phyloP scores from a whole-genome alignment of 2,329 filamentous ascomycete species.

The Nigrospora sphaerica region DNA sequence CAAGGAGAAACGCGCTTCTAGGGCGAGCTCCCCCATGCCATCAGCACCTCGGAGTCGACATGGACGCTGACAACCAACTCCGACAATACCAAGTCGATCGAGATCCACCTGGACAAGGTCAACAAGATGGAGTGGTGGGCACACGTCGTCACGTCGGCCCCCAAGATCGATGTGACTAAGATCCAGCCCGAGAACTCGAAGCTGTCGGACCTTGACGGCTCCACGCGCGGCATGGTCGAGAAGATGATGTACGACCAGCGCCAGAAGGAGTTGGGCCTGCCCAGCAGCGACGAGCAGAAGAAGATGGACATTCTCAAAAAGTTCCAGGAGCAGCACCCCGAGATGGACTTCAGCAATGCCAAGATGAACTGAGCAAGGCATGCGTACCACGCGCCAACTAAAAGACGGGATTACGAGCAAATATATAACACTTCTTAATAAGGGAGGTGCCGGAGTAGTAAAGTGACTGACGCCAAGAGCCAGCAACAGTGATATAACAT shows the following conservation, averaged over 20 bases:
- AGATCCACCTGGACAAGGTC: constrained; percentile 86
- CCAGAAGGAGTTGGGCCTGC: constrained; percentile 87
- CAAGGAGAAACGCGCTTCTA: constrained; percentile 27
- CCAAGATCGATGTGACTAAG: constrained; percentile 90
- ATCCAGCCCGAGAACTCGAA: constrained; percentile 91
- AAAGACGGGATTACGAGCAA: too few species aligned
- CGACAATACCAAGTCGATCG: constrained; percentile 61
- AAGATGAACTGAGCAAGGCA: constrained; percentile 44
- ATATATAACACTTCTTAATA: too few species aligned
- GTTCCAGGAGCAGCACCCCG: constrained; percentile 75
- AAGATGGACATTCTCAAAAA: constrained; percentile 89
- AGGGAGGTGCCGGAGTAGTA: too few species aligned
- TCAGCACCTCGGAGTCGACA: constrained; percentile 80
- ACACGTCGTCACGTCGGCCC: constrained; percentile 79
- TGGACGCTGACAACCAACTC: constrained; percentile 78
- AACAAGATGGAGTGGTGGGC: constrained; percentile 99
- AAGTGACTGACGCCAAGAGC: too few species aligned
- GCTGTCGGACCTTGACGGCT: constrained; percentile 85
- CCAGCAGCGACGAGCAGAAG: constrained; percentile 90
- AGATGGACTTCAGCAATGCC: constrained; percentile 67
- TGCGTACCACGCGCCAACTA: too few species aligned
- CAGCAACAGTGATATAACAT: too few species aligned
- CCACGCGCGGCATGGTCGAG: constrained; percentile 95
- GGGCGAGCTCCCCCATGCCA: constrained; percentile 77
- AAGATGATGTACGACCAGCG: constrained; percentile 99